phyloP scores from a whole-genome alignment of 2,329 filamentous ascomycete genomes.

The Trichophyton mentagrophytes region DNA sequence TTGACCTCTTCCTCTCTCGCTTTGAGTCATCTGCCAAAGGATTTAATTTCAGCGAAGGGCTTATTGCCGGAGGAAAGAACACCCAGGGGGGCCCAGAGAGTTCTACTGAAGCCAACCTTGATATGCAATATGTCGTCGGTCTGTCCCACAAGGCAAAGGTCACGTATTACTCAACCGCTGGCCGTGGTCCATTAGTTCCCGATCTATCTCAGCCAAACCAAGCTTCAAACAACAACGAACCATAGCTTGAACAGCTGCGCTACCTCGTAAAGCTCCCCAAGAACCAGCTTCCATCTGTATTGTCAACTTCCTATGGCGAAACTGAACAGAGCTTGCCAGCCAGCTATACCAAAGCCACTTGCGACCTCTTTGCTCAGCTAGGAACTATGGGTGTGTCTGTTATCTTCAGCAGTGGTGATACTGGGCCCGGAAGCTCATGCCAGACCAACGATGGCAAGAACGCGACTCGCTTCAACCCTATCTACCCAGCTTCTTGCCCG shows the following conservation, averaged over 20 bases:
- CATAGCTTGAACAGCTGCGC: conserved; percentile 51
- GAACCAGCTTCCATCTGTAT: conserved; percentile 46
- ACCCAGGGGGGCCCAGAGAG: conserved; percentile 32
- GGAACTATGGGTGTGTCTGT: conserved; percentile 54
- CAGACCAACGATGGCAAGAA: conserved; percentile 44
- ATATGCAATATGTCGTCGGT: conserved; percentile 48
- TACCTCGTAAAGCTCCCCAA: conserved; percentile 46
- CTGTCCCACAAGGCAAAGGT: conserved; percentile 43
- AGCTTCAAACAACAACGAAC: conserved; percentile 46
- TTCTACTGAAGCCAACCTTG: conserved; percentile 49
- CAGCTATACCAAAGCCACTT: conserved; percentile 48
- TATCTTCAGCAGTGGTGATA: conserved; percentile 53
- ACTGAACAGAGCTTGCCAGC: conserved; percentile 50
- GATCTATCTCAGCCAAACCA: conserved; percentile 32
- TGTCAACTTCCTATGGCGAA: conserved; percentile 59
- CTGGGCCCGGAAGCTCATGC: conserved; percentile 45
- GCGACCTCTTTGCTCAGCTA: conserved; percentile 51
- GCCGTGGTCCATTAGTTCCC: conserved; percentile 40
- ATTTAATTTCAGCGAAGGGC: conserved; percentile 44
- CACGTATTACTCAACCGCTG: conserved; percentile 47
- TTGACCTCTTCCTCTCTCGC: conserved; percentile 42
- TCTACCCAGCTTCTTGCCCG: conserved; percentile 47
- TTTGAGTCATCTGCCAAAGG: conserved; percentile 42
- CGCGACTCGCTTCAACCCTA: conserved; percentile 40
- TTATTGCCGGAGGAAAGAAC: conserved; percentile 45